Percentiles rank a stretch among this genome's conserved stretches.
Evolutionary conservation across 2,329 filamentous ascomycete genomes (phyloP).

Genomic region (Diplodia mutila): DNA sequence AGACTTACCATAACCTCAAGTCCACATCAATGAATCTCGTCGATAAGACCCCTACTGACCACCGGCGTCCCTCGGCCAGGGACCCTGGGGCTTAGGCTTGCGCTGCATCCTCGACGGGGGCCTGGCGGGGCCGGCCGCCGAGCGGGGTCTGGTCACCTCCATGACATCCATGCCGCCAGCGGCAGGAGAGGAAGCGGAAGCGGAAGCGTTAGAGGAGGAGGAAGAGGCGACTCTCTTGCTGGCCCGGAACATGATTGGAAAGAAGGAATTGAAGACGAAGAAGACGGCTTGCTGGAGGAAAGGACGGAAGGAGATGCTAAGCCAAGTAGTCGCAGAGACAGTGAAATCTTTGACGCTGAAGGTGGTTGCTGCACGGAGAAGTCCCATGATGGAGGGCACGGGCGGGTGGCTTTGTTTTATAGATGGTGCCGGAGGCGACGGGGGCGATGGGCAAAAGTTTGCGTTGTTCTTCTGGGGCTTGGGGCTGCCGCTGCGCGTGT

Average conservation of each 20-base stretch:
- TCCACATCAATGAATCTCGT: not conserved
- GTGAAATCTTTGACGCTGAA: slow-evolving; percentile 17
- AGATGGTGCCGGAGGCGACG: not conserved
- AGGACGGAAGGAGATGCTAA: slow-evolving; percentile 17
- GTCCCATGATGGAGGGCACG: slow-evolving; percentile 2
- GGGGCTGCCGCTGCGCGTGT: slow-evolving; percentile 1
- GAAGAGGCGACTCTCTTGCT: not conserved
- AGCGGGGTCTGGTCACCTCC: slow-evolving; percentile 1
- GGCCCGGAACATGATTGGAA: slow-evolving; percentile 20
- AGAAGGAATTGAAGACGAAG: slow-evolving; percentile 19
- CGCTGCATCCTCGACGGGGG: not conserved
- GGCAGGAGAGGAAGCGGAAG: not conserved
- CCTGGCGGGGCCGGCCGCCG: not conserved
- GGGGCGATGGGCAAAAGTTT: slow-evolving; percentile 1
- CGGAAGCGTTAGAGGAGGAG: not conserved
- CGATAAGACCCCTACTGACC: not conserved
- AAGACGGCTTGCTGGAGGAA: slow-evolving; percentile 7
- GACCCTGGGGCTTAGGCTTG: slow-evolving; percentile 14
- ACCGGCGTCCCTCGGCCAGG: slow-evolving; percentile 16
- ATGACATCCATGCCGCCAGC: slow-evolving; percentile 15
- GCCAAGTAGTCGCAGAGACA: slow-evolving; percentile 5
- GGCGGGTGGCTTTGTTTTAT: slow-evolving; percentile 4
- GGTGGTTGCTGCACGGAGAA: slow-evolving; percentile 12
- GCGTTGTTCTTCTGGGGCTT: not conserved
- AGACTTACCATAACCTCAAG: not conserved